A percentile compares a stretch with the other conserved stretches of the same genome.
Evolutionary conservation across 768 basidiomycete species (phyloP).

Genomic region (Lactarius evosmus): DNA sequence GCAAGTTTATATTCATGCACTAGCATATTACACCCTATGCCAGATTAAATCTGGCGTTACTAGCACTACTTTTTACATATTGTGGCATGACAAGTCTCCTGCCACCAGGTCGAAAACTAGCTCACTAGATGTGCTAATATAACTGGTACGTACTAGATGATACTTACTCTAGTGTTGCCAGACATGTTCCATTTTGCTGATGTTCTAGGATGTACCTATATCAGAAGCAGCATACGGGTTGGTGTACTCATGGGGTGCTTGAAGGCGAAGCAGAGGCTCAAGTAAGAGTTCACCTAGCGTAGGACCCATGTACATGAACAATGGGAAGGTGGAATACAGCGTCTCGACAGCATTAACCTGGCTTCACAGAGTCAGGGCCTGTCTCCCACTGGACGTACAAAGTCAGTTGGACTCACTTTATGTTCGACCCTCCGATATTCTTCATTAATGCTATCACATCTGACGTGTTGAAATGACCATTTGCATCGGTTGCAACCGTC

Average conservation of each 20-base stretch:
- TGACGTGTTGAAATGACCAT: slow-evolving; percentile 48
- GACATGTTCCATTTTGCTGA: no score
- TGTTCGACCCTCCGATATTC: slow-evolving; percentile 12
- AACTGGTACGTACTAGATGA: no score
- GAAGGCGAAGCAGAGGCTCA: slow-evolving; percentile 28
- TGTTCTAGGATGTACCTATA: slow-evolving; percentile 24
- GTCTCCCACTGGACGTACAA: not conserved
- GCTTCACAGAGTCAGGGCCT: slow-evolving; percentile 5
- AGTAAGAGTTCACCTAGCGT: slow-evolving; percentile 38
- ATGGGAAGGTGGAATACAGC: slow-evolving; percentile 47
- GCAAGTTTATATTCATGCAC: no score
- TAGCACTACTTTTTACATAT: no score
- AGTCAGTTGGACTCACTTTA: slow-evolving; percentile 41
- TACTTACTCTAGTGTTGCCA: no score
- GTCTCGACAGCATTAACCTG: slow-evolving; percentile 52
- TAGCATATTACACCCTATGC: no score
- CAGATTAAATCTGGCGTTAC: no score
- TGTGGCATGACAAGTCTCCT: no score
- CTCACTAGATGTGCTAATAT: no score
- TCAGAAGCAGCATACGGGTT: slow-evolving; percentile 24
- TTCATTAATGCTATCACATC: slow-evolving; percentile 55
- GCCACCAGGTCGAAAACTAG: no score
- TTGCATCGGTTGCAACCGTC: slow-evolving; percentile 46
- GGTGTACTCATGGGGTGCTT: slow-evolving; percentile 22
- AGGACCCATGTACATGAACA: slow-evolving; percentile 54